Base-by-base conservation (phyloP, 1,139 yeast species). In the Taphrina populina region DNA sequence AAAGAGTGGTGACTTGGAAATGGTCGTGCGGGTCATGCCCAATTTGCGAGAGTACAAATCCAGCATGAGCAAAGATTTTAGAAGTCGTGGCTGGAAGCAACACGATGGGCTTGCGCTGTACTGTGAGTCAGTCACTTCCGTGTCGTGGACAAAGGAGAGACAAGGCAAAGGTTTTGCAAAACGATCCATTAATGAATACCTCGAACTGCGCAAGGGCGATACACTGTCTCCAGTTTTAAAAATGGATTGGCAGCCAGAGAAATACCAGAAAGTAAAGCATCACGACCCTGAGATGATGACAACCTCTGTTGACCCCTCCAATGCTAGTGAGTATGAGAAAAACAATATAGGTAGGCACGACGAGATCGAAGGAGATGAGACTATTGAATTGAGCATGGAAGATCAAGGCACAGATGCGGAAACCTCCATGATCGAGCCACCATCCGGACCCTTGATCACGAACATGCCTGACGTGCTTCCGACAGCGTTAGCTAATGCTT, bases 81-180 rank as follows among this genome's bases (percentile, higher is more conserved):
- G 81, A 64, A 81, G 95, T 0, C 75, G 96, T 56, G 70, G 79
- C 1, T 90, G 96, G 96, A 66, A 67, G 2, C 70, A 69, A 11
- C 95, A 87, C 66, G 83, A 81, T 62, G 95, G 95, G 3, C 76
- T 80, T 43, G 82, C 90, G 23, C 71, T 75, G 58, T 79, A 81
- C 8, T 71, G 87, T 7, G 77, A 75, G 61, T 23, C 37, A 7
- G 54, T 45, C 34, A 24, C 27, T 7, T 36, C 41, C 2, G 55
- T 47, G 1, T 29, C 36, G 13, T 35, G 44, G 44, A 29, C 36
- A 7, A 27, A 47, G 19, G 53, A 47, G 32, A 11, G 24, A 21
- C 24, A 26, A 21, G 44, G 53, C 11, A 47, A 47, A 47, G 53
- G 53, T 4, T 47, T 35, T 21, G 37, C 36, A 8, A 47, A 47